phyloP scores from a whole-genome alignment of 1,284 basidiomycete genomes.

The Rhodotorula sp. region DNA sequence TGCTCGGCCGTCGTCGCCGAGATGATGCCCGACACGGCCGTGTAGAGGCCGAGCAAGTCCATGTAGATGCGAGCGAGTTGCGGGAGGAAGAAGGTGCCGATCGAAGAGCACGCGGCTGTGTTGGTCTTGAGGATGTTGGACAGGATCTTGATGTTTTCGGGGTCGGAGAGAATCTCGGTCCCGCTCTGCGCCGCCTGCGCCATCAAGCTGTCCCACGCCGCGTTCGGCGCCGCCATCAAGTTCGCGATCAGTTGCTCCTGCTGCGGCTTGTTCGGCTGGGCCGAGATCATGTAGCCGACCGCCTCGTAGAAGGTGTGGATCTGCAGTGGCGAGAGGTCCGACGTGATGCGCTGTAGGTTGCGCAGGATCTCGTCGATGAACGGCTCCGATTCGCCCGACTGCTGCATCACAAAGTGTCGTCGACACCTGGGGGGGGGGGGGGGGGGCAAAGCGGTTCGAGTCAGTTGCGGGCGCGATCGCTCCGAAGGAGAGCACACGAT shows the following conservation, averaged over 20 bases:
- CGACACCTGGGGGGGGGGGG: constrained; percentile 58
- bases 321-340: constrained; percentile 92
- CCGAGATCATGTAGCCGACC: constrained; percentile 98
- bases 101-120: constrained; percentile 94
- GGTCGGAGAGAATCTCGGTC: constrained; percentile 84
- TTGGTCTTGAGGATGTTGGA: constrained; percentile 98
- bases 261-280: constrained; percentile 94
- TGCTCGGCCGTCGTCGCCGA: constrained; percentile 86
- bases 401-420: constrained; percentile 97
- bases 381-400: constrained; percentile 93
- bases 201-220: constrained; percentile 99
- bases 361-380: constrained; percentile 98
- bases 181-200: constrained; percentile 81
- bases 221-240: constrained; percentile 96
- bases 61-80: constrained; percentile 95
- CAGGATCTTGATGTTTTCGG: constrained; percentile 95
- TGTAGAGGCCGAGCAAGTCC: constrained; percentile 98
- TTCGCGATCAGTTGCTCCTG: constrained; percentile 94
- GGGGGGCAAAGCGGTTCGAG: neutral
- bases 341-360: constrained; percentile 86
- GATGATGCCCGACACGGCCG: constrained; percentile 96
- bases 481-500: neutral
- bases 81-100: constrained; percentile 94
- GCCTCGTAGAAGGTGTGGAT: constrained; percentile 98
- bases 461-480: neutral